phyloP scores from a whole-genome alignment of 345 rosid genomes.

The Heritiera littoralis region DNA sequence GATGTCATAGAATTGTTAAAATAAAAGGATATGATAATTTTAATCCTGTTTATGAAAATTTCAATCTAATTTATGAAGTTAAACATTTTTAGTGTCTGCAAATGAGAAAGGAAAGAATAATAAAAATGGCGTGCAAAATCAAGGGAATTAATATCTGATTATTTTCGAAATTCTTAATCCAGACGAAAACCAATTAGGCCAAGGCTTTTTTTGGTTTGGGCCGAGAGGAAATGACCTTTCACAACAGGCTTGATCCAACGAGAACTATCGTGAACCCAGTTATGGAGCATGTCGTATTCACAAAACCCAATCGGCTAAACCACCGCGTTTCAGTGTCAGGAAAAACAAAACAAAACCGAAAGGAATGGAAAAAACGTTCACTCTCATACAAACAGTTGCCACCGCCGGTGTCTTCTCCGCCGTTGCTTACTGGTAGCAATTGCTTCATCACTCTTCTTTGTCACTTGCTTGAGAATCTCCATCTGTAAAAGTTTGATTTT shows the following conservation, averaged over 20 bases:
- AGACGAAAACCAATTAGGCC: too few species aligned
- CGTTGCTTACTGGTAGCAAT: conserved; percentile 60
- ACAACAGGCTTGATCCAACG: too few species aligned
- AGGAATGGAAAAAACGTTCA: conserved; percentile 57
- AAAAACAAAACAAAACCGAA: conserved; percentile 17
- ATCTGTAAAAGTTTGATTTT: neutral
- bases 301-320: neutral
- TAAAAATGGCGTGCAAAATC: too few species aligned
- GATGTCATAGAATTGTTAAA: too few species aligned
- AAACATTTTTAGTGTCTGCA: too few species aligned
- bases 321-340: neutral
- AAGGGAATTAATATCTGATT: too few species aligned
- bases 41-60: too few species aligned
- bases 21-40: too few species aligned
- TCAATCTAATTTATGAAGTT: too few species aligned
- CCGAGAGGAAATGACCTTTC: neutral
- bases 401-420: conserved; percentile 86
- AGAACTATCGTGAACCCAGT: neutral
- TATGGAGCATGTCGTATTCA: neutral
- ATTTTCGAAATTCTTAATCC: too few species aligned
- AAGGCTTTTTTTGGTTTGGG: neutral
- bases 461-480: neutral
- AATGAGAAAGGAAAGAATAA: too few species aligned
- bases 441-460: neutral
- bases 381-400: conserved; percentile 70